Evolutionary conservation across 2,329 filamentous ascomycete genomes (phyloP).

Genomic region (Sphaceloma murrayae): DNA sequence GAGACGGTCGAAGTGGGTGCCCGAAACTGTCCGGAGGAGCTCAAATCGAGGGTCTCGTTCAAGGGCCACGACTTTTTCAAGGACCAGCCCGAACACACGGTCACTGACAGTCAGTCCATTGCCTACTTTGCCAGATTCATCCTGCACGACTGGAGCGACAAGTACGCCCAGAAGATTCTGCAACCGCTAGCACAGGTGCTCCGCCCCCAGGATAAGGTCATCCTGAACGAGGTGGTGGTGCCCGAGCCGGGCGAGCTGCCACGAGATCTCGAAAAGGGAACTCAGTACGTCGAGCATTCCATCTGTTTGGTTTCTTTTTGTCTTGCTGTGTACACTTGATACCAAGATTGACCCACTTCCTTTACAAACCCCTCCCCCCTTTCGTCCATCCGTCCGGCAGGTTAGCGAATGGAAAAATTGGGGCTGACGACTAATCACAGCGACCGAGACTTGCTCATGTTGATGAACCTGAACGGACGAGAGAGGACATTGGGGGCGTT

Average conservation of each 20-base stretch:
- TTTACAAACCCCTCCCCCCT: background rate
- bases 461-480: constrained; percentile 23
- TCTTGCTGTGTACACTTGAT: too few relatives aligned
- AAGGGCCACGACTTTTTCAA: constrained; percentile 25
- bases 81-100: constrained; percentile 23
- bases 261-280: constrained; percentile 20
- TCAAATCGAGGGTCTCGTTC: constrained; percentile 19
- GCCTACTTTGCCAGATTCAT: constrained; percentile 23
- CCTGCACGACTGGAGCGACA: constrained; percentile 23
- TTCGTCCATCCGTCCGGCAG: too few relatives aligned
- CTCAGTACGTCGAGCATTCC: constrained; percentile 19
- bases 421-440: constrained; percentile 3
- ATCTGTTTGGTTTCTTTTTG: background rate
- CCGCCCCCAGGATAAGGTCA: constrained; percentile 20
- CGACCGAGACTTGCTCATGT: constrained; percentile 23
- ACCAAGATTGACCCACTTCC: too few relatives aligned
- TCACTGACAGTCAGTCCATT: constrained; percentile 21
- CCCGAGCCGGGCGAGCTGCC: constrained; percentile 20
- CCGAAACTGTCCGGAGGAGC: constrained; percentile 19
- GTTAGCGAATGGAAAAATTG: background rate
- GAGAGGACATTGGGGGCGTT: constrained; percentile 21
- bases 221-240: constrained; percentile 22
- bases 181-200: constrained; percentile 19
- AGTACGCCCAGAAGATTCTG: constrained; percentile 22
- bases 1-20: constrained; percentile 22